Evolutionary conservation across 2,329 filamentous ascomycete species (phyloP).

Genomic region (Alternaria triticimaculans): DNA sequence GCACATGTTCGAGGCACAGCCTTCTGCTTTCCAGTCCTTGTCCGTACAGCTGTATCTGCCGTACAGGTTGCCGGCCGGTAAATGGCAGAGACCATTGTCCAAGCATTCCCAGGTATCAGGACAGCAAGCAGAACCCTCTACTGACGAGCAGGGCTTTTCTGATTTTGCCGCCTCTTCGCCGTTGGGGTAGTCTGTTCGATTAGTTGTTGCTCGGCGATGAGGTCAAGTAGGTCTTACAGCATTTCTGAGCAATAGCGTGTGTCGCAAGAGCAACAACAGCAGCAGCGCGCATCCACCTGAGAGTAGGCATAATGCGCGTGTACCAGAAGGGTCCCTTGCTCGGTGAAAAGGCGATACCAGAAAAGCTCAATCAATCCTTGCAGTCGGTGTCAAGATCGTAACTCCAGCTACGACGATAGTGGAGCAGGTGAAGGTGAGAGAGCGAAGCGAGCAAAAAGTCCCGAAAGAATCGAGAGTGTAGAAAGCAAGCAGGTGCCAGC

Average conservation of each 20-base stretch:
- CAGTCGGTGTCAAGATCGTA: slow-evolving; percentile 10
- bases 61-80: slow-evolving; percentile 31
- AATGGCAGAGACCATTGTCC: slow-evolving; percentile 48
- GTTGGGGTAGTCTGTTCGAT: slow-evolving; percentile 44
- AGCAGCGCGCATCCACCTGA: slow-evolving; percentile 29
- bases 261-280: slow-evolving; percentile 22
- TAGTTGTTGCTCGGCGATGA: neutral
- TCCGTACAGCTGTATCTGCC: slow-evolving; percentile 48
- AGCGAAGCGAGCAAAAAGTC: neutral
- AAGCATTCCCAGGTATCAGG: slow-evolving; percentile 47
- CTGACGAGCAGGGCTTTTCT: slow-evolving; percentile 45
- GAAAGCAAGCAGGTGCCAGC: neutral
- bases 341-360: neutral
- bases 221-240: slow-evolving; percentile 31
- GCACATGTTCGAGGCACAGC: slow-evolving; percentile 44
- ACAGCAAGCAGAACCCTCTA: slow-evolving; percentile 44
- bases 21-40: slow-evolving; percentile 39
- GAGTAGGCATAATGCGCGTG: slow-evolving; percentile 21
- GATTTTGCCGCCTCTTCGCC: slow-evolving; percentile 32
- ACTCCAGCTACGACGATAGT: neutral
- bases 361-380: slow-evolving; percentile 4
- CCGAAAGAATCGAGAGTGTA: neutral
- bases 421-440: slow-evolving; percentile 15
- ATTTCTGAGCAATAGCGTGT: slow-evolving; percentile 33
- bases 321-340: slow-evolving; percentile 9